Conservation (phyloP, 1,284 basidiomycete genomes). For the Mycena sp. region DNA sequence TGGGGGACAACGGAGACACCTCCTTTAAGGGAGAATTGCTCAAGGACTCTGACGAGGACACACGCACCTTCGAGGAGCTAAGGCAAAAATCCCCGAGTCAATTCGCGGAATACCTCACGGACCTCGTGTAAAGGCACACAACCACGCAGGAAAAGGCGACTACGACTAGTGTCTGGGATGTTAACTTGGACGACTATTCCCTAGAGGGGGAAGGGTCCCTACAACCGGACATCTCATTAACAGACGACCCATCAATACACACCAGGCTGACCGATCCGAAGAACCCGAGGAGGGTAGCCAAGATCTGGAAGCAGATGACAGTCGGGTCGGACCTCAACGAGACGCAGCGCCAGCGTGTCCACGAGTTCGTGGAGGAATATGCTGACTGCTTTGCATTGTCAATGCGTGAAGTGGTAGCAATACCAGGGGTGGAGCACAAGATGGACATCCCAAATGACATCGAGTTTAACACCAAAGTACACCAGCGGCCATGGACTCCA, state of each 20-base stretch:
- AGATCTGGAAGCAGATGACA: neutral
- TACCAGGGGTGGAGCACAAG: slow-evolving; percentile 27
- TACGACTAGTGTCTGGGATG: no score
- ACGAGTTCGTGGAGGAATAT: slow-evolving; percentile 25
- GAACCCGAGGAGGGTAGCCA: neutral
- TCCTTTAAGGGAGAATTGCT: no score
- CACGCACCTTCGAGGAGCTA: no score
- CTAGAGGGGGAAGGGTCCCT: neutral
- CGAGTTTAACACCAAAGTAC: slow-evolving; percentile 34
- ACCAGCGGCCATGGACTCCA: slow-evolving; percentile 37
- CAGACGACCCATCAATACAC: neutral
- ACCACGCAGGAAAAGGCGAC: no score
- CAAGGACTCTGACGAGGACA: no score
- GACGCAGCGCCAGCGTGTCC: slow-evolving; percentile 1
- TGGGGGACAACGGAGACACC: no score
- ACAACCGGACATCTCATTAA: neutral
- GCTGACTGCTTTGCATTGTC: slow-evolving; percentile 42
- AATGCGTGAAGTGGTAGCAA: slow-evolving; percentile 35
- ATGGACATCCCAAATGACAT: slow-evolving; percentile 32
- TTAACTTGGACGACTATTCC: no score
- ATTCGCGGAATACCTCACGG: no score
- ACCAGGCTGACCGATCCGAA: neutral
- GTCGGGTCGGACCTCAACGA: neutral
- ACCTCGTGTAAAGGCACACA: no score
- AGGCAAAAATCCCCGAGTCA: no score